Conservation (phyloP, 768 basidiomycete species). For the Mycena albidolilacea region DNA sequence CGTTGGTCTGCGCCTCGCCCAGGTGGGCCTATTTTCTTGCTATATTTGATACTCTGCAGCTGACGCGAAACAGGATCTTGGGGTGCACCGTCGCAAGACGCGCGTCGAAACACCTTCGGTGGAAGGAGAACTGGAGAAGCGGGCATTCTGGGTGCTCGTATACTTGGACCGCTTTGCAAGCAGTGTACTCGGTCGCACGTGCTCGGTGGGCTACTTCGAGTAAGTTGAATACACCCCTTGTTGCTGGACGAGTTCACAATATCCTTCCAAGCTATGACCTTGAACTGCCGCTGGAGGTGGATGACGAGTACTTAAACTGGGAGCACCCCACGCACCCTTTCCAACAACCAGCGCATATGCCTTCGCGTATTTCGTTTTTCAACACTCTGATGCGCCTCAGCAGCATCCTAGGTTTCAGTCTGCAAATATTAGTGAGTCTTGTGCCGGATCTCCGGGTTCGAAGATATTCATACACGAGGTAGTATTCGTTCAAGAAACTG, state of each 20-base stretch:
- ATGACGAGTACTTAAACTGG: conserved; percentile 76
- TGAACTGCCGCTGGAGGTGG: conserved; percentile 72
- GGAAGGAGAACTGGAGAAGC: conserved; percentile 83
- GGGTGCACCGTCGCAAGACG: conserved; percentile 44
- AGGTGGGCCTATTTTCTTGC: conserved; percentile 45
- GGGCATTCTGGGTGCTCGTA: conserved; percentile 67
- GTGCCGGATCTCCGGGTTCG: background rate
- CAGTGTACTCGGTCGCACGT: conserved; percentile 66
- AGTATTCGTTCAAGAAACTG: conserved; percentile 79
- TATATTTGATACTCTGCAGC: conserved; percentile 49
- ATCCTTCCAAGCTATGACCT: conserved; percentile 70
- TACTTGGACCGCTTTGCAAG: conserved; percentile 62
- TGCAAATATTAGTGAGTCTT: conserved; percentile 65
- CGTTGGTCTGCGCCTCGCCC: conserved; percentile 42
- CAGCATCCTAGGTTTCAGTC: conserved; percentile 71
- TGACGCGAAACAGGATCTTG: conserved; percentile 56
- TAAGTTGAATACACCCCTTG: conserved; percentile 55
- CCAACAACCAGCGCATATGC: conserved; percentile 72
- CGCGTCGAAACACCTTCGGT: conserved; percentile 52
- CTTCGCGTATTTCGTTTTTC: conserved; percentile 70
- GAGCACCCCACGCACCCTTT: conserved; percentile 67
- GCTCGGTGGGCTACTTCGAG: conserved; percentile 13
- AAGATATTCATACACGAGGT: background rate
- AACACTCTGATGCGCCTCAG: conserved; percentile 68
- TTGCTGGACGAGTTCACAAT: no score